A percentile compares a stretch with the other conserved stretches of the same genome.
phyloP scores from a whole-genome alignment of 768 basidiomycete species.

The Baorangia bicolor region DNA sequence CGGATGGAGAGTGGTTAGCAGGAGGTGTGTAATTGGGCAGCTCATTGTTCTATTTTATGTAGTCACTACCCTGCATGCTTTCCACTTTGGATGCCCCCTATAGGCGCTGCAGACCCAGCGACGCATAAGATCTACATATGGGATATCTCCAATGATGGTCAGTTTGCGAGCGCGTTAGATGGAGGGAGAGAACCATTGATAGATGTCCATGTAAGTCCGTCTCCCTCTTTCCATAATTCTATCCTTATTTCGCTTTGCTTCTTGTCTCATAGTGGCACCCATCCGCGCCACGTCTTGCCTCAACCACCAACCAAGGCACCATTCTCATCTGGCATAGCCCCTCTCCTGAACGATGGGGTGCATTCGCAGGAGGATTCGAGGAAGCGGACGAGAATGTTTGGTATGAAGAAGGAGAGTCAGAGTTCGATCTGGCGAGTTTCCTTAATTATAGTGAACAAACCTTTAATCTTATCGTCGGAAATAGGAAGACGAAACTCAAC shows the following conservation, averaged over 20 bases:
- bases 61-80: background rate
- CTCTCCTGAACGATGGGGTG: conserved; percentile 87
- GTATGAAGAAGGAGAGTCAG: conserved; percentile 94
- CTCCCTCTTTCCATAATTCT: background rate
- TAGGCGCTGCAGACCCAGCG: conserved; percentile 78
- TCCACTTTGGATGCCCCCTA: background rate
- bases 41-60: background rate
- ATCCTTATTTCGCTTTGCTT: background rate
- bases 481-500: conserved; percentile 85
- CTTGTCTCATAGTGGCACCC: conserved; percentile 82
- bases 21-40: conserved; percentile 53
- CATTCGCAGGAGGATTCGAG: conserved; percentile 97
- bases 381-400: conserved; percentile 97
- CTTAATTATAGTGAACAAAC: background rate
- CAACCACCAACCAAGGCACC: conserved; percentile 80
- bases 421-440: conserved; percentile 87
- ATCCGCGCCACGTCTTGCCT: conserved; percentile 65
- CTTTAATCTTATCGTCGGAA: background rate
- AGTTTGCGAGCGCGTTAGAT: conserved; percentile 84
- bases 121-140: conserved; percentile 96
- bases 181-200: conserved; percentile 90
- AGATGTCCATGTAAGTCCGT: conserved; percentile 75
- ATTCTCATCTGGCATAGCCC: conserved; percentile 84
- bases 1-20: conserved; percentile 93
- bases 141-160: conserved; percentile 88